Conservation (phyloP, 148 eudicot genomes). For the Chenopodium berlandieri region DNA sequence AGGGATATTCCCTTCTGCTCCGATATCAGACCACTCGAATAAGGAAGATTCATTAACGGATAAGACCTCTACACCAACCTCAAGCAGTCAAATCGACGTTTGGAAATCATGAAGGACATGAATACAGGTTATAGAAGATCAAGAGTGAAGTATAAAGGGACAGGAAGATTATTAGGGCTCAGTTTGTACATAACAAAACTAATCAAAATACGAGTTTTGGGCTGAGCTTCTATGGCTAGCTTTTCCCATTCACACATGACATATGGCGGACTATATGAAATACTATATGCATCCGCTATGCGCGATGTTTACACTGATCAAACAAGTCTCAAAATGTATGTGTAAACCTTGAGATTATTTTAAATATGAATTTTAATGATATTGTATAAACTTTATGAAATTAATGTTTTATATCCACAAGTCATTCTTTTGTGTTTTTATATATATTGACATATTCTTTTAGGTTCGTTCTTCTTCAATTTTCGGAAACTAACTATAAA, state of each 20-base stretch:
- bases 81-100: slow-evolving; percentile 30
- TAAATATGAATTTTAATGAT: slow-evolving; percentile 7
- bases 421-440: too few species aligned
- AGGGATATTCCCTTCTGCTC: slow-evolving; percentile 3
- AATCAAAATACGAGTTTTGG: slow-evolving; percentile 7
- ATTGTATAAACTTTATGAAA: background rate
- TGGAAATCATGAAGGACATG: slow-evolving; percentile 20
- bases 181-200: slow-evolving; percentile 25
- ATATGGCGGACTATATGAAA: background rate
- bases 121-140: background rate
- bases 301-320: background rate
- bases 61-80: slow-evolving; percentile 28
- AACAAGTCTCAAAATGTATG: background rate
- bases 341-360: background rate
- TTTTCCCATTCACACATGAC: slow-evolving; percentile 18
- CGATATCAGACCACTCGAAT: slow-evolving; percentile 14
- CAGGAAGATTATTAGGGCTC: slow-evolving; percentile 17
- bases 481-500: too few species aligned
- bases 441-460: background rate
- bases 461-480: background rate
- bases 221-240: slow-evolving; percentile 12
- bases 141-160: background rate
- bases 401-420: background rate
- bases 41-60: slow-evolving; percentile 28
- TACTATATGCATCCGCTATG: slow-evolving; percentile 7